phyloP scores from a whole-genome alignment of 139 green algal species.

The Auxenochlorella protothecoides region DNA sequence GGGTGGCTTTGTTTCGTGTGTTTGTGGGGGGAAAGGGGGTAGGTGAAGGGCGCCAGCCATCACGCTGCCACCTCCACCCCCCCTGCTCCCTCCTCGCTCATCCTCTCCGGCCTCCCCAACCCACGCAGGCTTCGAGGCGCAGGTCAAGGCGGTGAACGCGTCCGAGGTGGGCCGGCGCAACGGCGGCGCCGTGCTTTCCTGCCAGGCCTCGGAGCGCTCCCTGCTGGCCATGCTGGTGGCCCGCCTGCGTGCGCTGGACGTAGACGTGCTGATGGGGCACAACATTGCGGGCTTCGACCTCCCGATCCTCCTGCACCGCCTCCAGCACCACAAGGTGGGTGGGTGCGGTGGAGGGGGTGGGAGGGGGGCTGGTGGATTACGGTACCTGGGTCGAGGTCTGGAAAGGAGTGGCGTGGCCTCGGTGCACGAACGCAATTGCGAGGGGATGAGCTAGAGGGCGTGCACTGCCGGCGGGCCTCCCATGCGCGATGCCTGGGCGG shows the following conservation, averaged over 20 bases:
- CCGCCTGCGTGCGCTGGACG: constrained; percentile 63
- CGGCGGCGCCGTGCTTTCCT: constrained; percentile 49
- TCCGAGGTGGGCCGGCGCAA: constrained; percentile 49
- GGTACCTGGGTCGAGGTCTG: no score
- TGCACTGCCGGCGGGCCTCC: no score
- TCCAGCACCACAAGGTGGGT: constrained; percentile 80
- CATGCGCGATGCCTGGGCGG: background rate
- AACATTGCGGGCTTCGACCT: constrained; percentile 90
- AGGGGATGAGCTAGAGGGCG: background rate
- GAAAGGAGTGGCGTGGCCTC: no score
- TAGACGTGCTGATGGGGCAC: constrained; percentile 92
- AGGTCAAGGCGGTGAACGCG: constrained; percentile 50
- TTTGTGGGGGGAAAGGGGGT: no score
- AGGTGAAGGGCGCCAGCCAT: no score
- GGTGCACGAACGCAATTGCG: background rate
- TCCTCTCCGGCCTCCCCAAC: no score
- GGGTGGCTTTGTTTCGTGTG: no score
- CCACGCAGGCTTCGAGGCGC: constrained; percentile 64
- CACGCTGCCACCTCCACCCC: no score
- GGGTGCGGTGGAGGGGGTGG: background rate
- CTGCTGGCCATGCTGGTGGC: constrained; percentile 83
- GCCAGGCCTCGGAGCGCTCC: constrained; percentile 62
- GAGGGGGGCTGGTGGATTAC: no score
- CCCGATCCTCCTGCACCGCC: constrained; percentile 78
- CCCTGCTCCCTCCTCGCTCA: no score